Evolutionary conservation across 192 early-diverging fungal genomes (phyloP).

Genomic region (Gaertneriomyces sp.): DNA sequence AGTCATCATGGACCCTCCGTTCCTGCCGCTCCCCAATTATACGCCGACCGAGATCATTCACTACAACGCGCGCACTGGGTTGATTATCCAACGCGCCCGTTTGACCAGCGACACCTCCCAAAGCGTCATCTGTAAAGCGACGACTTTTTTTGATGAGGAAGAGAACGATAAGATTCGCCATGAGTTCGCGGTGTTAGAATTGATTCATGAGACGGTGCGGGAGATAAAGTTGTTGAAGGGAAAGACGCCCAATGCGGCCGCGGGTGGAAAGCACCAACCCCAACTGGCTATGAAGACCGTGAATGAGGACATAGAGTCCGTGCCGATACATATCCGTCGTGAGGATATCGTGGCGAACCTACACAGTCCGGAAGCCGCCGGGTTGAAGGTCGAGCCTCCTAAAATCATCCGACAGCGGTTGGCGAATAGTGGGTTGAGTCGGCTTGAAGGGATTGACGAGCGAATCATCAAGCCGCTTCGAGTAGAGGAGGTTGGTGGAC

Average conservation of each 20-base stretch:
- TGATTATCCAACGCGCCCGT: constrained; percentile 37
- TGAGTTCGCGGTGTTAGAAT: constrained; percentile 40
- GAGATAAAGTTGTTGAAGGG: constrained; percentile 3
- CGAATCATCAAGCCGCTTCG: constrained; percentile 34
- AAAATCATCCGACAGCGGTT: no score
- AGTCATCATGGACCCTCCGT: no score
- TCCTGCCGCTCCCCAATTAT: no score
- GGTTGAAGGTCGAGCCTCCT: no score
- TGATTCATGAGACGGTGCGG: constrained; percentile 22
- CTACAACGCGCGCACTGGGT: constrained; percentile 20
- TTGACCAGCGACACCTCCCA: constrained; percentile 14
- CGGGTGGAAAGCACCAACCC: neutral
- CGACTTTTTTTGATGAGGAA: constrained; percentile 28
- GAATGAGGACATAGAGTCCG: neutral
- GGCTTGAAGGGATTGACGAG: constrained; percentile 14
- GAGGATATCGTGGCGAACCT: neutral
- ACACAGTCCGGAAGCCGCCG: neutral
- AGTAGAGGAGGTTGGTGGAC: constrained; percentile 30
- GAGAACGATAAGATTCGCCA: constrained; percentile 36
- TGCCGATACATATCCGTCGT: no score
- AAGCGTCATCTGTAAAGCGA: constrained; percentile 45
- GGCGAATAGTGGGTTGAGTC: neutral
- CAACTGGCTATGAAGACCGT: neutral
- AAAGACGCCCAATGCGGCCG: neutral
- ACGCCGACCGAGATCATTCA: constrained; percentile 8